Evolutionary conservation across 805 yeast species (phyloP).

Genomic region (Wickerhamomyces chaumierensis): DNA sequence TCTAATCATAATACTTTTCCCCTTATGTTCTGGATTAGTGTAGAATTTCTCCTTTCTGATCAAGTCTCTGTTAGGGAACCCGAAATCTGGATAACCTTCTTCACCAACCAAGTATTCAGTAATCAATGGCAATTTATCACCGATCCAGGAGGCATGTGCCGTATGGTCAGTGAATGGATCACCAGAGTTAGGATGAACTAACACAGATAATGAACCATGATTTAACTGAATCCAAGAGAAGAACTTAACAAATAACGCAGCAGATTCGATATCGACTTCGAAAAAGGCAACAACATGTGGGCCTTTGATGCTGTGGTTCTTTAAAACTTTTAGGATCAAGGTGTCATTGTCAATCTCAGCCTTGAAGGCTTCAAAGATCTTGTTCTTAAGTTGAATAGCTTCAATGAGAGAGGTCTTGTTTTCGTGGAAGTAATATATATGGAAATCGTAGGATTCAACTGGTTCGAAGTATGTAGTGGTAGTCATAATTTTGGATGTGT

Average conservation of each 20-base stretch:
- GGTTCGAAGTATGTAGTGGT: slow-evolving; percentile 4
- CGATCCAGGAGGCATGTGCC: slow-evolving; percentile 39
- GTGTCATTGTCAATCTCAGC: slow-evolving; percentile 21
- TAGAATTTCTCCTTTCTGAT: slow-evolving; percentile 6
- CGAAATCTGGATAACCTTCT: slow-evolving; percentile 5
- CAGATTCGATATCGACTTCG: slow-evolving; percentile 35
- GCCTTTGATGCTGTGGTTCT: slow-evolving; percentile 5
- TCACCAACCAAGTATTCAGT: slow-evolving; percentile 1
- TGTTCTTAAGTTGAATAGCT: slow-evolving; percentile 29
- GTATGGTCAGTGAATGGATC: slow-evolving; percentile 35
- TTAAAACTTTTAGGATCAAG: slow-evolving; percentile 5
- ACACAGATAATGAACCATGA: slow-evolving; percentile 37
- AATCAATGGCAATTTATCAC: slow-evolving; percentile 23
- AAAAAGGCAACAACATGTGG: slow-evolving; percentile 46
- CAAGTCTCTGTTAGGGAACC: slow-evolving; percentile 6
- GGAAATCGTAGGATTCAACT: slow-evolving; percentile 35
- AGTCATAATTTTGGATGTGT: too few species aligned
- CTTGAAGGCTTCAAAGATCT: slow-evolving; percentile 22
- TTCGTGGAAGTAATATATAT: slow-evolving; percentile 34
- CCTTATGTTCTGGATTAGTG: slow-evolving; percentile 3
- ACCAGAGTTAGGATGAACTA: slow-evolving; percentile 39
- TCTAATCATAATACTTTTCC: slow-evolving; percentile 7
- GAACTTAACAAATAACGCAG: slow-evolving; percentile 28
- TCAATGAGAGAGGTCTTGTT: slow-evolving; percentile 20
- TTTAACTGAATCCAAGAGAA: slow-evolving; percentile 37